These are phyloP conservation scores for Saturnispora diversa DNA, from an alignment of 805 yeast genomes.

Conservation along the genomic window DNA sequence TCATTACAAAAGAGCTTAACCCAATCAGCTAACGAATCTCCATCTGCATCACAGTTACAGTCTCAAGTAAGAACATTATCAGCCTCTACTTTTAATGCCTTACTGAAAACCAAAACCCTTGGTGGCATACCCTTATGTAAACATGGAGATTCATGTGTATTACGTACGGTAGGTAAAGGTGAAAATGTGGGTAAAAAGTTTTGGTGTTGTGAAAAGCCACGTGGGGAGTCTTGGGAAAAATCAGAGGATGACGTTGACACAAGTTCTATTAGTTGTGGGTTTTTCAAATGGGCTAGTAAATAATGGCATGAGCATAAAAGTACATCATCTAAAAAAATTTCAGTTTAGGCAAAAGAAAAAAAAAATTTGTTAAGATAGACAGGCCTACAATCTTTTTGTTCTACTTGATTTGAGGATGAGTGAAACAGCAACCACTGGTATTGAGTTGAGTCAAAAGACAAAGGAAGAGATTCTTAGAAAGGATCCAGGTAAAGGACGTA, in stretches of 20 bases:
- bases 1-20: no score
- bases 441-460: slow-evolving; percentile 2
- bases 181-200: slow-evolving; percentile 43
- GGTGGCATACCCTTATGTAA: slow-evolving; percentile 38
- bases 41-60: no score
- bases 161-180: slow-evolving; percentile 38
- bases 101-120: slow-evolving; percentile 16
- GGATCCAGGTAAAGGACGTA: slow-evolving; percentile 23
- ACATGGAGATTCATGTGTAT: slow-evolving; percentile 39
- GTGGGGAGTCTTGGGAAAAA: slow-evolving; percentile 21
- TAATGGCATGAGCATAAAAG: slow-evolving; percentile 3
- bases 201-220: slow-evolving; percentile 43
- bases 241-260: slow-evolving; percentile 2
- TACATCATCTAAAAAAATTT: not conserved
- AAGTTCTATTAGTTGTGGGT: slow-evolving; percentile 36
- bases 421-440: not conserved
- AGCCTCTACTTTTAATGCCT: slow-evolving; percentile 17
- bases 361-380: no score
- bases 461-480: slow-evolving; percentile 4
- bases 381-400: no score
- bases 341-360: no score
- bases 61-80: no score
- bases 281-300: slow-evolving; percentile 43
- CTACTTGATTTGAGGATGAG: slow-evolving; percentile 5
- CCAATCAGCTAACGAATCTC: no score